Evolutionary conservation across 1,139 yeast genomes (phyloP).

Genomic region (Scheffersomyces illinoinensis): DNA sequence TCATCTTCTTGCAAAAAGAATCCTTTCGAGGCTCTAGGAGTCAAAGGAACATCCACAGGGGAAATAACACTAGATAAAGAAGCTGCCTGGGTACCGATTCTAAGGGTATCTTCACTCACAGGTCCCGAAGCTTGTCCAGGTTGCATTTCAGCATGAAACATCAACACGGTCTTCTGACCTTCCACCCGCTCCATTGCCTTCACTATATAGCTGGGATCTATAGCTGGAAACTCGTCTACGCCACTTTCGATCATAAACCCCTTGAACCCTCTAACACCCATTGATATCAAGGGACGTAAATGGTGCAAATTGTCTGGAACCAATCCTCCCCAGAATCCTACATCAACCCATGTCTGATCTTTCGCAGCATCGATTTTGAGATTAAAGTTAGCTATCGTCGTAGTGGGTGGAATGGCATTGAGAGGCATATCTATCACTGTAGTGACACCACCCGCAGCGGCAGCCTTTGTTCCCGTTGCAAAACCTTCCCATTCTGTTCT

Average conservation of each 20-base stretch:
- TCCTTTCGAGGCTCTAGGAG: not conserved
- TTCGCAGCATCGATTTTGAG: conserved; percentile 75
- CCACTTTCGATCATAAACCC: conserved; percentile 91
- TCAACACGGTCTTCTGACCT: conserved; percentile 65
- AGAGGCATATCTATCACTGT: conserved; percentile 96
- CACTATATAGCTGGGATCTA: conserved; percentile 60
- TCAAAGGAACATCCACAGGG: not conserved
- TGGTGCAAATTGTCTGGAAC: conserved; percentile 74
- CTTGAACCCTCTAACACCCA: conserved; percentile 91
- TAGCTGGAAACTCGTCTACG: conserved; percentile 90
- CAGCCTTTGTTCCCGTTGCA: conserved; percentile 88
- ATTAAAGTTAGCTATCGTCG: conserved; percentile 74
- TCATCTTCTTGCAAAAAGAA: conserved; percentile 20
- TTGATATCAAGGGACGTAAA: conserved; percentile 69
- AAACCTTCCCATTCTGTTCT: conserved; percentile 97
- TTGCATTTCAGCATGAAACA: conserved; percentile 95
- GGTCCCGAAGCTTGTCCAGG: conserved; percentile 20
- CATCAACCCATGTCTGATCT: conserved; percentile 88
- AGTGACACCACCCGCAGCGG: conserved; percentile 94
- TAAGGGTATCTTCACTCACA: not conserved
- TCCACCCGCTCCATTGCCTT: conserved; percentile 64
- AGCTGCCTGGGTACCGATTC: conserved; percentile 1
- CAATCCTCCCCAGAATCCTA: conserved; percentile 95
- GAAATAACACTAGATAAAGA: not conserved
- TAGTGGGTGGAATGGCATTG: conserved; percentile 94